Evolutionary conservation across 352 stramenopile species (phyloP), one percentile per base, ranked within the genome.

Genomic region (Plasmopara viticola): DNA sequence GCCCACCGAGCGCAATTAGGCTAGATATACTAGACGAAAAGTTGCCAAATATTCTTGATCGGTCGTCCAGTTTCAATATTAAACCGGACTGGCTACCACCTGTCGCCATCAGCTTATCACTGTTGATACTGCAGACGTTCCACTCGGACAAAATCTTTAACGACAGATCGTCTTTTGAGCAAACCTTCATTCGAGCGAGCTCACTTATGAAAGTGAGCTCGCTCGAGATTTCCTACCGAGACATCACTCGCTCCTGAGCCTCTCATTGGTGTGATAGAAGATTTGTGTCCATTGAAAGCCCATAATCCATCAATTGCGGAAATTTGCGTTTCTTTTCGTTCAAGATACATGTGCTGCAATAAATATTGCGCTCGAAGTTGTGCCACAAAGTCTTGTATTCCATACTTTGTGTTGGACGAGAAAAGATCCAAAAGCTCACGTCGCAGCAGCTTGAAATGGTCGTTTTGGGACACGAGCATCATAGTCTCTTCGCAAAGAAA

Each of bases 11-110:
- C n/a, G n/a, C 34, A 37, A 75, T 53, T 15, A 58, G 70, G 25
- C 56, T 77, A 4, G 70, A 70, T n/a, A 75, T 33, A 38, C 73
- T 70, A 35, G 68, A 81, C 0, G 70, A 68, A 25, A 81, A 78
- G 17, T 53, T 62, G 35, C 57, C 59, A 31, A 81, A 84, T 9
- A 78, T 41, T 13, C 68, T 58, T 30, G 58, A 68, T 14, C 56
- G 58, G 12, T 62, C 59, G 37, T 84, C 73, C 30, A 84, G 51
- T 9, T 74, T 44, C 42, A 84, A 45, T 15, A 48, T 44, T 58
- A 73, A 67, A 17, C 64, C 70, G 0, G 31, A 15, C 20, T 37
- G 30, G 44, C 39, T 48, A 33, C 30, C 51, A 41, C 18, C 3
- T 35, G 43, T 34, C 53, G 43, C 43, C 28, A 15, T n/a, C 40